phyloP scores from a whole-genome alignment of 2,329 filamentous ascomycete species.

The Trichoderma aggressivum region DNA sequence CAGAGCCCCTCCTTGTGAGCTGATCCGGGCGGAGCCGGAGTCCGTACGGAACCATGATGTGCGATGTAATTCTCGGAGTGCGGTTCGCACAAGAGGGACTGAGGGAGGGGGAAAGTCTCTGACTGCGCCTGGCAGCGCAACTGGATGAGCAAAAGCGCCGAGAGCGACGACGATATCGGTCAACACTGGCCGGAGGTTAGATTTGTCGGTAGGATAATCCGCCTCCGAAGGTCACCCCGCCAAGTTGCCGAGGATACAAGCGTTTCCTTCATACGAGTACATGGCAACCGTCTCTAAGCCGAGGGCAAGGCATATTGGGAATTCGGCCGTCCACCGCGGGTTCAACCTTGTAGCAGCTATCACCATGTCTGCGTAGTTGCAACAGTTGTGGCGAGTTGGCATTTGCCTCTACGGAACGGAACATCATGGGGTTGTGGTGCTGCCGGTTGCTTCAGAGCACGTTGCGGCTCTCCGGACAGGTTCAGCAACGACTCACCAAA shows the following conservation, averaged over 20 bases:
- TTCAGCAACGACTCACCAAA: not conserved
- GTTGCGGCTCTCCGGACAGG: not conserved
- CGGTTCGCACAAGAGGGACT: not conserved
- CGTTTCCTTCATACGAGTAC: not conserved
- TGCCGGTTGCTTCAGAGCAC: not conserved
- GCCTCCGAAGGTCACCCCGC: conserved; percentile 9
- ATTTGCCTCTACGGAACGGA: not conserved
- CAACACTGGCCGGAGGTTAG: not conserved
- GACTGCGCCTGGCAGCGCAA: not conserved
- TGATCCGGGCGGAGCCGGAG: conserved; percentile 9
- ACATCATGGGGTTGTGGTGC: not conserved
- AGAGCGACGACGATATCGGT: not conserved
- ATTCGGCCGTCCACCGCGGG: not conserved
- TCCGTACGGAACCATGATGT: conserved; percentile 15
- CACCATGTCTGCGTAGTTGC: no score
- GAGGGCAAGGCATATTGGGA: not conserved
- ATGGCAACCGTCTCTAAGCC: not conserved
- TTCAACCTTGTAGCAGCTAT: not conserved
- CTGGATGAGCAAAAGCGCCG: not conserved
- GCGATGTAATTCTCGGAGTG: not conserved
- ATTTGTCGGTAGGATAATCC: not conserved
- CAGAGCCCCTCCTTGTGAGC: conserved; percentile 8
- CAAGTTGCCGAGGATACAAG: not conserved
- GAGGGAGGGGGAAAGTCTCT: not conserved
- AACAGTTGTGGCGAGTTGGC: not conserved